phyloP scores from a whole-genome alignment of 2,329 filamentous ascomycete species.

The Fusarium musae region DNA sequence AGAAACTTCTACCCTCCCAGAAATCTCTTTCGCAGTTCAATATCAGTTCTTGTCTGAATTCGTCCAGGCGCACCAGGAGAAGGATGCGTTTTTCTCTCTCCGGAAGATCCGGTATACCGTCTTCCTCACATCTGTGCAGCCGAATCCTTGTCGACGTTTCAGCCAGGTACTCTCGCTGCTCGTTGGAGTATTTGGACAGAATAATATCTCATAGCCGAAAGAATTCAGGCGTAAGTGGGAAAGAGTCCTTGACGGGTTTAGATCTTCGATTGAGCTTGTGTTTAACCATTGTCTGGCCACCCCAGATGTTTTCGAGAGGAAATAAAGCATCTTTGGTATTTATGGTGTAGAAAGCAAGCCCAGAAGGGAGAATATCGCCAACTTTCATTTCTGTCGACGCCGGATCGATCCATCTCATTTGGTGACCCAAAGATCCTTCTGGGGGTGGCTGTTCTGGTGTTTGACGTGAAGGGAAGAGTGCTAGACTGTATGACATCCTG shows the following conservation, averaged over 20 bases:
- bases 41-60: background rate
- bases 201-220: background rate
- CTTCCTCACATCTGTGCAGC: background rate
- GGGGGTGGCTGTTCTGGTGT: accelerated
- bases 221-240: accelerated
- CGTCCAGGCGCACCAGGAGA: background rate
- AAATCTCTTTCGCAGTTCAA: background rate
- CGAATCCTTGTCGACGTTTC: background rate
- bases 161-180: background rate
- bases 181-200: background rate
- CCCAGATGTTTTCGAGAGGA: background rate
- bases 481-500: background rate
- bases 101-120: accelerated
- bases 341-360: background rate
- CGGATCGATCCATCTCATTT: background rate
- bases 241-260: accelerated
- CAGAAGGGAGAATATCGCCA: background rate
- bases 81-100: background rate
- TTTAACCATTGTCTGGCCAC: background rate
- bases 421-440: background rate
- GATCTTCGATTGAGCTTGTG: background rate
- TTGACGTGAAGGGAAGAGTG: background rate
- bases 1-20: background rate
- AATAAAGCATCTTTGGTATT: accelerated
- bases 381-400: accelerated